These are phyloP conservation scores for Hymenoscyphus linearis DNA, from an alignment of 2,329 filamentous ascomycete species.

Conservation along the genomic window DNA sequence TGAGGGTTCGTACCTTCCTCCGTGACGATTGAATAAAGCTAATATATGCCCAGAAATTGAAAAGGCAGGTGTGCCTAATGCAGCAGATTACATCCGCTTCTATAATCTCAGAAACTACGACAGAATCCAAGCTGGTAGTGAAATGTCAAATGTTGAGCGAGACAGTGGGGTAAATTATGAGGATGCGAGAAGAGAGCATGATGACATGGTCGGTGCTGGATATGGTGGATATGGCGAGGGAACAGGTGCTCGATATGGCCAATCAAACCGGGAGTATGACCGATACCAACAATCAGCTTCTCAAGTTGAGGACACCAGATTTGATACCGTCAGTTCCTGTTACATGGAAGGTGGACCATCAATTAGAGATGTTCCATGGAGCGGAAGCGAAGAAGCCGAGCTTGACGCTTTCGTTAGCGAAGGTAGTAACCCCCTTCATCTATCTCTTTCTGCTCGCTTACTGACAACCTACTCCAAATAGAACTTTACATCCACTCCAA, in stretches of 20 bases:
- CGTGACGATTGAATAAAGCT: background rate
- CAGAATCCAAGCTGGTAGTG: slow-evolving; percentile 65
- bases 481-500: slow-evolving; percentile 62
- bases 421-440: slow-evolving; percentile 14
- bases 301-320: slow-evolving; percentile 49
- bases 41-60: slow-evolving; percentile 40
- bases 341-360: slow-evolving; percentile 77
- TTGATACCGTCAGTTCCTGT: slow-evolving; percentile 72
- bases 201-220: slow-evolving; percentile 48
- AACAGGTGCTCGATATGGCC: slow-evolving; percentile 32
- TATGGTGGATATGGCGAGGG: slow-evolving; percentile 36
- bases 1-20: slow-evolving; percentile 39
- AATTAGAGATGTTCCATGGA: slow-evolving; percentile 55
- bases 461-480: slow-evolving; percentile 3
- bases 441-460: background rate
- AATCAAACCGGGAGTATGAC: slow-evolving; percentile 33
- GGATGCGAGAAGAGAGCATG: slow-evolving; percentile 57
- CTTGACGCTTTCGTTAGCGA: slow-evolving; percentile 58
- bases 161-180: slow-evolving; percentile 64
- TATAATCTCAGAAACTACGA: slow-evolving; percentile 84
- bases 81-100: slow-evolving; percentile 70
- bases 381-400: slow-evolving; percentile 49
- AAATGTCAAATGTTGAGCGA: slow-evolving; percentile 56
- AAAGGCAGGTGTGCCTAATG: slow-evolving; percentile 59
- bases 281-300: slow-evolving; percentile 67